These are phyloP conservation scores for Chondrus crispus DNA, from an alignment of 23 red algal genomes.

Conservation along the genomic window DNA sequence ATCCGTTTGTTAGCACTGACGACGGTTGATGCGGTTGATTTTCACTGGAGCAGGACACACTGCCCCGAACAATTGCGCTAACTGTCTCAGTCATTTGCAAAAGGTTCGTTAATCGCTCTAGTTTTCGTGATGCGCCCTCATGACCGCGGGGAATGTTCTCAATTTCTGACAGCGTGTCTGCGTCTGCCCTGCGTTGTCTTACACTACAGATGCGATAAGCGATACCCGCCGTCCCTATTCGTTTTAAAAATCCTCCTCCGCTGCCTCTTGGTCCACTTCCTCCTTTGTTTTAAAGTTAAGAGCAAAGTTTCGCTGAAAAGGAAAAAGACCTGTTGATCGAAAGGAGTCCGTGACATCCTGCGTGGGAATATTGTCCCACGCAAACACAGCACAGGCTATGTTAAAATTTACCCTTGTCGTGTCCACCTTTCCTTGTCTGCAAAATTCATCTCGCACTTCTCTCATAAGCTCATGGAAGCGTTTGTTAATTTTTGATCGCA, in stretches of 20 bases:
- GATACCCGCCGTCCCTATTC: no score
- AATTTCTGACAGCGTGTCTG: no score
- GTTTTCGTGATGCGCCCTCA: not conserved
- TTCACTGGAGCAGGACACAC: not conserved
- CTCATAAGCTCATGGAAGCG: not conserved
- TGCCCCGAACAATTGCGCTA: not conserved
- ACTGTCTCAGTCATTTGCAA: not conserved
- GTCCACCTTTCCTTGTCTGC: not conserved
- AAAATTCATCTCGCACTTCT: not conserved
- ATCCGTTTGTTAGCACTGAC: no score
- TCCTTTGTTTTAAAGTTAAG: not conserved
- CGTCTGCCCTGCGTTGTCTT: no score
- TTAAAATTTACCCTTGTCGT: conserved; percentile 4
- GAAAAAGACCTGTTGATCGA: not conserved
- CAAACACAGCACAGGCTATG: not conserved
- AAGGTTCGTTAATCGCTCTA: not conserved
- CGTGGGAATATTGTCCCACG: not conserved
- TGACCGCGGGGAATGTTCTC: no score
- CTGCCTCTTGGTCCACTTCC: not conserved
- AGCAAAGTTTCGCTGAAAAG: not conserved
- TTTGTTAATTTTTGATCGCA: conserved; percentile 9
- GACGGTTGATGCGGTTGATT: not conserved
- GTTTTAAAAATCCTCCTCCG: conserved; percentile 3
- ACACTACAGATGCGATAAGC: no score
- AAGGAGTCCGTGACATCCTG: not conserved